A percentile compares a stretch with the other conserved stretches of the same genome.
phyloP scores from a whole-genome alignment of 495 filamentous ascomycete genomes.

The Cercophora samala region DNA sequence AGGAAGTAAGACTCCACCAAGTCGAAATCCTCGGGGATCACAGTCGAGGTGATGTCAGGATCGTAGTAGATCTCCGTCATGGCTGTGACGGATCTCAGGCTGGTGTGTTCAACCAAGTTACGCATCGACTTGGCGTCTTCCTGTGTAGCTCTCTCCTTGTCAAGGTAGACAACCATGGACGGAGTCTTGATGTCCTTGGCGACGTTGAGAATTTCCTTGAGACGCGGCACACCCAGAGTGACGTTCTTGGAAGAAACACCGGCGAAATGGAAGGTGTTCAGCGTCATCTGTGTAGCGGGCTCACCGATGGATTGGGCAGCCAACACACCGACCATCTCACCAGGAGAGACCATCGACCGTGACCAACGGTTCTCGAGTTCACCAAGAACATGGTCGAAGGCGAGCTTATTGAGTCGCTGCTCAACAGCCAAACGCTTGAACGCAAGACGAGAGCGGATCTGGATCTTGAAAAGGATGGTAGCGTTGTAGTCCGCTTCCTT shows the following conservation, averaged over 20 bases:
- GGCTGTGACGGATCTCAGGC: slow-evolving; percentile 82
- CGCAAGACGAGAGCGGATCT: slow-evolving; percentile 81
- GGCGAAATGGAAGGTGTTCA: slow-evolving; percentile 99
- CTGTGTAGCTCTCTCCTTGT: slow-evolving; percentile 57
- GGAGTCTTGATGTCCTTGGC: slow-evolving; percentile 98
- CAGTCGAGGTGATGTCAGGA: slow-evolving; percentile 80
- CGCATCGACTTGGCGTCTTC: slow-evolving; percentile 82
- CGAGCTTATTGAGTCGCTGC: slow-evolving; percentile 81
- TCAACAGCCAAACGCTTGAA: slow-evolving; percentile 86
- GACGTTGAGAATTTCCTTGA: slow-evolving; percentile 99
- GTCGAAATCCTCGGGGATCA: slow-evolving; percentile 81
- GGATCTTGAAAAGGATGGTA: slow-evolving; percentile 85
- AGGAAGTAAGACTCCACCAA: slow-evolving; percentile 98
- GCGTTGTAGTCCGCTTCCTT: slow-evolving; percentile 83
- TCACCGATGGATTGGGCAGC: slow-evolving; percentile 98
- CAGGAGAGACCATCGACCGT: slow-evolving; percentile 74
- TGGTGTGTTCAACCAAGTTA: slow-evolving; percentile 92
- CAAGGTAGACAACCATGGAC: slow-evolving; percentile 90
- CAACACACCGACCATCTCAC: slow-evolving; percentile 98
- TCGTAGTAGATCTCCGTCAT: slow-evolving; percentile 97
- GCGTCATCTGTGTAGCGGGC: slow-evolving; percentile 97
- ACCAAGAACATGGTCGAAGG: slow-evolving; percentile 88
- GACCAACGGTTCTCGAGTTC: slow-evolving; percentile 85
- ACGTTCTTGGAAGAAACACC: slow-evolving; percentile 99
- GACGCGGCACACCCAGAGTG: slow-evolving; percentile 94